phyloP scores from a whole-genome alignment of 495 filamentous ascomycete genomes.

The Bacidia rubella region DNA sequence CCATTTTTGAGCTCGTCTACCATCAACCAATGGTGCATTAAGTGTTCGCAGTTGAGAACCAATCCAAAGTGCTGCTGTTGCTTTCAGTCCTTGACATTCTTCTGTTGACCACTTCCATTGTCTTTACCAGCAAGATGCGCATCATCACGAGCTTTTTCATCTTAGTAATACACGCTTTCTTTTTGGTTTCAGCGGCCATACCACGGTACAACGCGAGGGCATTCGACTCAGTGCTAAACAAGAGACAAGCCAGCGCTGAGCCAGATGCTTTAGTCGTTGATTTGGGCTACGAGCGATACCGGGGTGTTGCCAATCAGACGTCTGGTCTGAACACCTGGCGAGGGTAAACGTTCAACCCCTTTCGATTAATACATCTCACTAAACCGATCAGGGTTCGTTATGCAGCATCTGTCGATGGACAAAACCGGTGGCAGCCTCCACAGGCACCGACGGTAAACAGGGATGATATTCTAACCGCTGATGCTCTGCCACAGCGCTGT shows the following conservation, averaged over 20 bases:
- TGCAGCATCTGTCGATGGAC: slow-evolving; percentile 40
- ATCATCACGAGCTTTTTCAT: slow-evolving; percentile 17
- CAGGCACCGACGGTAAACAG: slow-evolving; percentile 40
- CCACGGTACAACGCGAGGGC: slow-evolving; percentile 3
- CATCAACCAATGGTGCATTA: too few species aligned
- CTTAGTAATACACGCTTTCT: not conserved
- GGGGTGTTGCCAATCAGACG: slow-evolving; percentile 11
- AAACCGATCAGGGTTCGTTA: slow-evolving; percentile 46
- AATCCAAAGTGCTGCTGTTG: too few species aligned
- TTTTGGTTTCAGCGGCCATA: not conserved
- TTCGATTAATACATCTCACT: slow-evolving; percentile 17
- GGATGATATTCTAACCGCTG: slow-evolving; percentile 22
- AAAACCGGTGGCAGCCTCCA: slow-evolving; percentile 42
- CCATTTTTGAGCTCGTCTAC: too few species aligned
- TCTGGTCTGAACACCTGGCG: slow-evolving; percentile 29
- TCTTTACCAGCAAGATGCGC: not conserved
- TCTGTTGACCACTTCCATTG: too few species aligned
- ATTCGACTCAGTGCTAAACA: slow-evolving; percentile 2
- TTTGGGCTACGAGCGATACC: slow-evolving; percentile 17
- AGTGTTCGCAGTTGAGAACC: too few species aligned
- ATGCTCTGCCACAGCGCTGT: slow-evolving; percentile 8
- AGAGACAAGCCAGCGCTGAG: slow-evolving; percentile 2
- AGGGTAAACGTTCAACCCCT: slow-evolving; percentile 33
- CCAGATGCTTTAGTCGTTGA: slow-evolving; percentile 9
- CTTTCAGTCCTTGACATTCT: too few species aligned